Evolutionary conservation across 768 basidiomycete genomes (phyloP).

Genomic region (Pluteus cervinus): DNA sequence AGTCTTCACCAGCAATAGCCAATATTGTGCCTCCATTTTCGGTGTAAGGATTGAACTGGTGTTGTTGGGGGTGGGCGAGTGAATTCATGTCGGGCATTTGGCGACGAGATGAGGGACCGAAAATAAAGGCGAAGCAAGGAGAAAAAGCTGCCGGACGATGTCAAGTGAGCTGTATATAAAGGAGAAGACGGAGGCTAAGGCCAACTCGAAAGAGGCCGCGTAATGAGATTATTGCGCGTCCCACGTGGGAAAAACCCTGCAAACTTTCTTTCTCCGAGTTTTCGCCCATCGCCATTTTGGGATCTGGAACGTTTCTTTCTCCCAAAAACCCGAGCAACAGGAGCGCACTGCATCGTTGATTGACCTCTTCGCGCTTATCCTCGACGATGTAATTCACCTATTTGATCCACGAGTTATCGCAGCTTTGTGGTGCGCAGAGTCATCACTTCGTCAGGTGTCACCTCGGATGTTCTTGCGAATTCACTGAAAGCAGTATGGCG

Average conservation of each 20-base stretch:
- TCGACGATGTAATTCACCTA: too few species aligned
- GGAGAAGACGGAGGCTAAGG: slow-evolving; percentile 16
- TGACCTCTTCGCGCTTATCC: too few species aligned
- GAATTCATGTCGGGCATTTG: slow-evolving; percentile 34
- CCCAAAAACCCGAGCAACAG: too few species aligned
- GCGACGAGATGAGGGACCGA: slow-evolving; percentile 9
- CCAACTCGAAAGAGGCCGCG: slow-evolving; percentile 32
- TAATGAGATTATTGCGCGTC: slow-evolving; percentile 36
- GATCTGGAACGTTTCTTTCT: slow-evolving; percentile 4
- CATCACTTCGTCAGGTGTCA: too few species aligned
- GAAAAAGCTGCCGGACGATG: slow-evolving; percentile 17
- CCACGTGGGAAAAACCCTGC: slow-evolving; percentile 30
- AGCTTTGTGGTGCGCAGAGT: too few species aligned
- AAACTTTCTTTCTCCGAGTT: slow-evolving; percentile 8
- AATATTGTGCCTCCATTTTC: slow-evolving; percentile 97
- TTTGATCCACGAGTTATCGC: too few species aligned
- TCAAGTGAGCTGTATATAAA: slow-evolving; percentile 19
- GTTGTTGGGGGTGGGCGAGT: slow-evolving; percentile 38
- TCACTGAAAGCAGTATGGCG: too few species aligned
- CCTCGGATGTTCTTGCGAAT: too few species aligned
- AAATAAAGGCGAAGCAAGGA: slow-evolving; percentile 10
- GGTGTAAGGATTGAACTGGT: slow-evolving; percentile 82
- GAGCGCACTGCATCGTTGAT: too few species aligned
- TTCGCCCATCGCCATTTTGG: slow-evolving; percentile 1
- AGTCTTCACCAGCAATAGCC: slow-evolving; percentile 90